Base-by-base conservation (phyloP, 2,329 filamentous ascomycete genomes). In the Curvularia spicifera region DNA sequence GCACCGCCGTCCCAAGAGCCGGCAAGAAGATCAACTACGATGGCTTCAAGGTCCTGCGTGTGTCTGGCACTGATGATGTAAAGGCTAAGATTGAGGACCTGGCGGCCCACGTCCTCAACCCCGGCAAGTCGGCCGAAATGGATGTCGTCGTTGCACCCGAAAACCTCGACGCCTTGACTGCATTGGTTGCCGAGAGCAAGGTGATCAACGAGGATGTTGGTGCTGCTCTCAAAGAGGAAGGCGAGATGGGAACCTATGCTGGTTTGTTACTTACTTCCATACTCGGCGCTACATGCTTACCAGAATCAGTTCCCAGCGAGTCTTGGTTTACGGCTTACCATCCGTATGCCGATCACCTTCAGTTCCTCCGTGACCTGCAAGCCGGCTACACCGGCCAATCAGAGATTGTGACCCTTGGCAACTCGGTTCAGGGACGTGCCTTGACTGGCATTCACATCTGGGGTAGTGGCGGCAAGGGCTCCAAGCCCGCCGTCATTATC, bases 401-500 rank as follows among this genome's bases (percentile, higher is more conserved):
- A 0, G 74, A 75, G 56, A 71, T 77, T 31, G 60, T 75, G 37
- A 74, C 69, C 7, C 62, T 71, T 0, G 74, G 74, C 9, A 69
- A 63, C 10, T 76, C 74, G 2, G 68, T 71, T 0, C 67, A 76
- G 33, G 73, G 74, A 40, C 69, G 74, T 22, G 59, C 63, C 15
- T 55, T 76, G 44, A 75, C 70, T 24, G 74, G 74, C 39, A 76
- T 77, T 53, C 74, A 77, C 44, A 76, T 77, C 61, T 77, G 74
- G 74, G 74, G 74, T 7, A 70, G 64, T 28, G 71, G 72, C 0
- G 74, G 74, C n/a, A 72, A 74, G 44, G 72, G 73, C 51, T 73
- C 71, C 18, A 74, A 72, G 68, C 74, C 74, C 45, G 75, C 72
- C 29, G 65, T 76, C 18, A 57, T 76, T 8, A 69, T 75, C 40